A percentile compares a stretch with the other conserved stretches of the same genome.
Evolutionary conservation across 208 protist genomes (phyloP).

Genomic region (Trypanosoma platydactyli): DNA sequence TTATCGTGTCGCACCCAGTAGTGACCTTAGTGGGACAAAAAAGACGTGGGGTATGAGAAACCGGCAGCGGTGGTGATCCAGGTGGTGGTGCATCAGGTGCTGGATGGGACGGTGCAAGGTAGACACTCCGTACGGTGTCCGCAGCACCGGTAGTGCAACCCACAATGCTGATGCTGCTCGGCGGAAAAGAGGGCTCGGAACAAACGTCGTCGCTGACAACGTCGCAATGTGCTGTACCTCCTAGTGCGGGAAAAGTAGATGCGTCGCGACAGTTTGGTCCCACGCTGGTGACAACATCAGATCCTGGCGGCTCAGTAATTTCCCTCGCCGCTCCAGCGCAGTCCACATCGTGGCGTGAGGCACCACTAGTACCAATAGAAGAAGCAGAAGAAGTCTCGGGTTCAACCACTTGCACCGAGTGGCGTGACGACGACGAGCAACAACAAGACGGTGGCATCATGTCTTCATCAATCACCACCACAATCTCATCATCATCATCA

Average conservation of each 20-base stretch:
- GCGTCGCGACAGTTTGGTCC: not conserved
- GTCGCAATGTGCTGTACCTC: not conserved
- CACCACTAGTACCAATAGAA: not conserved
- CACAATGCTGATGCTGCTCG: constrained; percentile 22
- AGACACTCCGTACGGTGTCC: constrained; percentile 17
- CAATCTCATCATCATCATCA: constrained; percentile 25
- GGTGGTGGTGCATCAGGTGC: not conserved
- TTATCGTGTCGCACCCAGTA: not conserved
- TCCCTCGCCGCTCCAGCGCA: not conserved
- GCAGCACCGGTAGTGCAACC: constrained; percentile 18
- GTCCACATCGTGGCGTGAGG: not conserved
- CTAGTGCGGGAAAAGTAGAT: not conserved
- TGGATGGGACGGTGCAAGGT: not conserved
- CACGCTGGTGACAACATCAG: not conserved
- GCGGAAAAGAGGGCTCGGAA: constrained; percentile 17
- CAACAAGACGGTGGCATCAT: not conserved
- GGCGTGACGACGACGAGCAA: not conserved
- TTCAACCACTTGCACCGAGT: not conserved
- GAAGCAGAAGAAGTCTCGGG: not conserved
- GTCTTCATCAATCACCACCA: constrained; percentile 24
- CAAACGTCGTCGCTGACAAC: not conserved
- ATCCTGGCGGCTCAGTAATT: no score
- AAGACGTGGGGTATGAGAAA: not conserved
- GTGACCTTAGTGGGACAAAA: not conserved
- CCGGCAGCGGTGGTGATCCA: not conserved